Evolutionary conservation across 2,329 filamentous ascomycete species (phyloP), one percentile per base, ranked within the genome.

Genomic region (Apiospora malaysiana): DNA sequence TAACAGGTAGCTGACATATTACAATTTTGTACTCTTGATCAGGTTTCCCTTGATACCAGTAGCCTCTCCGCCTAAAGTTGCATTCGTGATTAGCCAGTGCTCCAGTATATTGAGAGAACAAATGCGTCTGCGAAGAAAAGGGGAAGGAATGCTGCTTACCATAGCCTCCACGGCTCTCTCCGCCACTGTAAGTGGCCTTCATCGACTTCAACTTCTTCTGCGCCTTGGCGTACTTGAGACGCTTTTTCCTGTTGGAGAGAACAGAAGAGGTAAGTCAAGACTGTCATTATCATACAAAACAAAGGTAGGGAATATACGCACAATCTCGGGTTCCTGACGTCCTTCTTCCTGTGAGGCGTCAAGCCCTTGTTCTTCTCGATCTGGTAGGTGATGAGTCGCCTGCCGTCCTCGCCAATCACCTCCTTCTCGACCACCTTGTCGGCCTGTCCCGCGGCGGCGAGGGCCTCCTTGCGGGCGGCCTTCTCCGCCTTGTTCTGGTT

Each of bases 331-430:
- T 69, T 69, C 18, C 68, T 63, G 68, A 69, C 68, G 42, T 97
- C 95, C 90, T 99, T 98, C 88, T 93, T 97, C 74, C 68, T 43
- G 51, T 65, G 49, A 21, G 68, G 68, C 23, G 68, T 56, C 68
- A 69, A 63, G 21, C 96, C 96, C 88, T 98, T 98, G 84, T 99
- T 99, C 90, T 98, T 98, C 84, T 95, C 90, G 79, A 99, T 99
- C 76, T 91, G 89, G 83, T 98, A 98, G 23, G 90, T 93, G 80
- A 99, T 97, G 82, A 94, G 94, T 72, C 97, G 88, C 85, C 98
- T 97, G 72, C 95, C 95, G 77, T 97, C 94, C 71, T 90, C 85
- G 56, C 93, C 94, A 59, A 97, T 81, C 77, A 88, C 86, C 78
- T 93, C 92, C 72, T 90, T 86, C 75, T 91, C 88, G 1, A 92